Evolutionary conservation across 345 rosid genomes (phyloP).

Genomic region (rapeseed (Brassica napus)): DNA sequence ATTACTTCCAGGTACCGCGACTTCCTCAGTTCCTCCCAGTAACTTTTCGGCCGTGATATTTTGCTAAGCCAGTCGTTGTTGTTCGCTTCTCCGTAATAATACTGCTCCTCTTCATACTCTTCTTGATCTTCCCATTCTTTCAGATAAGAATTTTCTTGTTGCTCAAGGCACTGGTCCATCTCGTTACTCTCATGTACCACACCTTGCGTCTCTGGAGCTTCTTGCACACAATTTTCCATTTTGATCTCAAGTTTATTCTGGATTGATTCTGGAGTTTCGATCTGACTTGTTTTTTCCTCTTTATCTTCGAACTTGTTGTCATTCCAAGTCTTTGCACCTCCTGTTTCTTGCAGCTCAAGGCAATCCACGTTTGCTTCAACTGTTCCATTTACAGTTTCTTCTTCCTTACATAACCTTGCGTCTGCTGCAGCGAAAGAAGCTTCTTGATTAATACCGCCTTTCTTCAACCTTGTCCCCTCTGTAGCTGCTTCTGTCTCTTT

Average conservation of each 20-base stretch:
- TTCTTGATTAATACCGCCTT: not conserved
- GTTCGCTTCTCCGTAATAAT: not conserved
- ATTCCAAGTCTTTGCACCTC: not conserved
- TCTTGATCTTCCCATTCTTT: not conserved
- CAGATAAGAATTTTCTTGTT: constrained; percentile 4
- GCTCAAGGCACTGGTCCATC: not conserved
- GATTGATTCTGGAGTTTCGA: not conserved
- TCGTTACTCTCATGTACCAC: constrained; percentile 1
- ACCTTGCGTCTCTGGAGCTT: not conserved
- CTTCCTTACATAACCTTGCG: not conserved
- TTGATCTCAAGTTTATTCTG: not conserved
- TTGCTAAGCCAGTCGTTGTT: not conserved
- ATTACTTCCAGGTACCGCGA: not conserved
- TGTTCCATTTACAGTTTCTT: not conserved
- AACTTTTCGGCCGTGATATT: not conserved
- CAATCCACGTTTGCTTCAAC: not conserved
- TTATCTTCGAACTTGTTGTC: not conserved
- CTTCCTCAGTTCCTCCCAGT: not conserved
- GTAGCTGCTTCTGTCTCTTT: not conserved
- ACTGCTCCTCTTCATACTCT: not conserved
- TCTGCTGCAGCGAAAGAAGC: not conserved
- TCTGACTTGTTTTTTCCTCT: not conserved
- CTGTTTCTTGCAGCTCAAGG: not conserved
- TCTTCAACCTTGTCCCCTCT: not conserved
- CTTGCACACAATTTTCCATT: not conserved